Evolutionary conservation across 78 protist genomes (phyloP).

Genomic region (Bigelowiella natans): DNA sequence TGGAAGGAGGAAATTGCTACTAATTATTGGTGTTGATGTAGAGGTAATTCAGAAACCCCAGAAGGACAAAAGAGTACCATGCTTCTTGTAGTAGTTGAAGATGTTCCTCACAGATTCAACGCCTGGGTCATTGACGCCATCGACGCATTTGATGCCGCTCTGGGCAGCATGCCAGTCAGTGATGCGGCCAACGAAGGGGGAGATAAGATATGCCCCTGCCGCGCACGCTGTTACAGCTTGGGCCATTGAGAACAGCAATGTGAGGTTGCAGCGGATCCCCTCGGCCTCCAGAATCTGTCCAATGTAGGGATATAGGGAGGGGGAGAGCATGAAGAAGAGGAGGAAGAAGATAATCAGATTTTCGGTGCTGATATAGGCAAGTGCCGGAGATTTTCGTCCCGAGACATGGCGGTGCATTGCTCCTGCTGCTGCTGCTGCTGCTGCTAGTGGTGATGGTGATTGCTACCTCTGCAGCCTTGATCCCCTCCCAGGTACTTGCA

Average conservation of each 20-base stretch:
- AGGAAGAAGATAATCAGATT: too few species aligned
- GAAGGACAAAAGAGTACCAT: too few species aligned
- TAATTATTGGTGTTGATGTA: too few species aligned
- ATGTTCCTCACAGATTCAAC: neutral
- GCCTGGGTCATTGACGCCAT: slow-evolving; percentile 20
- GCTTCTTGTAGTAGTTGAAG: slow-evolving; percentile 20
- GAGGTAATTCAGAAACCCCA: too few species aligned
- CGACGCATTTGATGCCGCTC: neutral
- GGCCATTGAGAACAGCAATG: slow-evolving; percentile 15
- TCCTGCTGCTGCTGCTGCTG: neutral
- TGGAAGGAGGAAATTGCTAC: too few species aligned
- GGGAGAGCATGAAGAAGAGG: too few species aligned
- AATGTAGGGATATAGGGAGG: neutral
- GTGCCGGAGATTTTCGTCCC: too few species aligned
- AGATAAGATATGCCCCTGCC: slow-evolving; percentile 19
- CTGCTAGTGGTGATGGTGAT: neutral
- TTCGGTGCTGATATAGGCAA: too few species aligned
- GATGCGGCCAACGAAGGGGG: slow-evolving; percentile 35
- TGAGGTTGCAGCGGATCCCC: slow-evolving; percentile 28
- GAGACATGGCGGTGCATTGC: neutral
- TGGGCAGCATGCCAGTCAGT: slow-evolving; percentile 18
- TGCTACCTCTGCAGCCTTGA: slow-evolving; percentile 5
- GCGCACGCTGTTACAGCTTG: slow-evolving; percentile 26
- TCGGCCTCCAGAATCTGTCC: neutral
- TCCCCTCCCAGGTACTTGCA: slow-evolving; percentile 40